phyloP scores from a whole-genome alignment of 2,329 filamentous ascomycete species.

The Colletotrichum euphorbiae region DNA sequence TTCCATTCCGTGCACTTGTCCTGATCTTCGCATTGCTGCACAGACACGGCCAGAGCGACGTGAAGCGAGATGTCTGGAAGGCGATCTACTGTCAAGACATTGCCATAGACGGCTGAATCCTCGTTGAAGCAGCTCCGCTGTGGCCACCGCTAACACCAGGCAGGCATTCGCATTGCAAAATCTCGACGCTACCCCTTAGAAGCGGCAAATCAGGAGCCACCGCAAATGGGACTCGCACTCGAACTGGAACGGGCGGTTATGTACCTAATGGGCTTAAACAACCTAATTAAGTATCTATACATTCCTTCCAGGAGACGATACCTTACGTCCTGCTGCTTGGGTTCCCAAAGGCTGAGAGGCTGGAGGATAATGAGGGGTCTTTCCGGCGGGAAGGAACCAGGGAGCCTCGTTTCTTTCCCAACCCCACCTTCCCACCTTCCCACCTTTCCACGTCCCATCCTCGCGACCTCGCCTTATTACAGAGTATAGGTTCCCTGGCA shows the following conservation, averaged over 20 bases:
- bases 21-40: constrained; percentile 17
- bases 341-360: background rate
- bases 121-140: constrained; percentile 11
- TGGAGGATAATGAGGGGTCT: constrained; percentile 4
- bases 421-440: background rate
- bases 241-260: too few relatives aligned
- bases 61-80: constrained; percentile 5
- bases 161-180: background rate
- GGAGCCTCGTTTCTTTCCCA: background rate
- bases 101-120: constrained; percentile 3
- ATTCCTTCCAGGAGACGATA: too few relatives aligned
- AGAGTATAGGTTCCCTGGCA: background rate
- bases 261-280: too few relatives aligned
- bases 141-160: constrained; percentile 11
- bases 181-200: background rate
- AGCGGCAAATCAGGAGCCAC: constrained; percentile 25
- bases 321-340: background rate
- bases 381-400: constrained; percentile 20
- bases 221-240: background rate
- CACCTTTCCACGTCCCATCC: background rate
- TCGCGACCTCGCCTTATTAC: too few relatives aligned
- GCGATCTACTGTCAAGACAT: background rate
- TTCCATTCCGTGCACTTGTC: background rate
- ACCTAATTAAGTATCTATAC: too few relatives aligned
- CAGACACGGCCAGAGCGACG: constrained; percentile 19